Evolutionary conservation across 2,329 filamentous ascomycete species (phyloP).

Genomic region (Clonostachys solani): DNA sequence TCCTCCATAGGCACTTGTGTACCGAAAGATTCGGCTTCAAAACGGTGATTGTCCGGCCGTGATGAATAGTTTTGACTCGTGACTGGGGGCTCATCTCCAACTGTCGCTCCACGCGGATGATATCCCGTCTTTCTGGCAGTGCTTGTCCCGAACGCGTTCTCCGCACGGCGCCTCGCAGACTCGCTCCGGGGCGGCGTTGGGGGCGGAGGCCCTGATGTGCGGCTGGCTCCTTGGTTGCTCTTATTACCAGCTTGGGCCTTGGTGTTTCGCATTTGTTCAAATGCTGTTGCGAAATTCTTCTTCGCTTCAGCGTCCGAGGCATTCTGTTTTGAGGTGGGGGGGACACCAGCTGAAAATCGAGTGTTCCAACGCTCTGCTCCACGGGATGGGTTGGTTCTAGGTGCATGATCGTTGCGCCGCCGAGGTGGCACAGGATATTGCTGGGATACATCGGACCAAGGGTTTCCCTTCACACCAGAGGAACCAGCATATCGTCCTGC

Average conservation of each 20-base stretch:
- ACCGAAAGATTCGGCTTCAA: constrained; percentile 2
- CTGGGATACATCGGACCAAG: constrained; percentile 44
- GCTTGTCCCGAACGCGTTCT: constrained; percentile 49
- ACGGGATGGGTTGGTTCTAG: constrained; percentile 14
- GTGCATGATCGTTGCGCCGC: constrained; percentile 9
- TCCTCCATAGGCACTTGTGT: constrained; percentile 27
- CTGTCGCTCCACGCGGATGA: constrained; percentile 38
- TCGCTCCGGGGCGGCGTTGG: constrained; percentile 43
- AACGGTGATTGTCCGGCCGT: constrained; percentile 7
- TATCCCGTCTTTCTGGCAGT: constrained; percentile 26
- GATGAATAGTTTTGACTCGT: constrained; percentile 46
- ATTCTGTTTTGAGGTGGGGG: constrained; percentile 31
- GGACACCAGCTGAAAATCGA: constrained; percentile 32
- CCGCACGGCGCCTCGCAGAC: constrained; percentile 46
- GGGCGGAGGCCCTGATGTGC: constrained; percentile 20
- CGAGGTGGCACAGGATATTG: constrained; percentile 47
- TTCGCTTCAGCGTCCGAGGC: constrained; percentile 27
- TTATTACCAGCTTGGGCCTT: constrained; percentile 13
- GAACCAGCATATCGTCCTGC: constrained; percentile 34
- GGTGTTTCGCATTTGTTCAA: constrained; percentile 34
- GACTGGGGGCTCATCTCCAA: constrained; percentile 49
- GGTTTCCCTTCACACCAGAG: constrained; percentile 54
- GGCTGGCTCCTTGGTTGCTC: not conserved
- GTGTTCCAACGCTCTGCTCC: constrained; percentile 40
- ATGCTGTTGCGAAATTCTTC: constrained; percentile 34